phyloP scores from a whole-genome alignment of 768 basidiomycete genomes.

The Agrocybe chaxingu region DNA sequence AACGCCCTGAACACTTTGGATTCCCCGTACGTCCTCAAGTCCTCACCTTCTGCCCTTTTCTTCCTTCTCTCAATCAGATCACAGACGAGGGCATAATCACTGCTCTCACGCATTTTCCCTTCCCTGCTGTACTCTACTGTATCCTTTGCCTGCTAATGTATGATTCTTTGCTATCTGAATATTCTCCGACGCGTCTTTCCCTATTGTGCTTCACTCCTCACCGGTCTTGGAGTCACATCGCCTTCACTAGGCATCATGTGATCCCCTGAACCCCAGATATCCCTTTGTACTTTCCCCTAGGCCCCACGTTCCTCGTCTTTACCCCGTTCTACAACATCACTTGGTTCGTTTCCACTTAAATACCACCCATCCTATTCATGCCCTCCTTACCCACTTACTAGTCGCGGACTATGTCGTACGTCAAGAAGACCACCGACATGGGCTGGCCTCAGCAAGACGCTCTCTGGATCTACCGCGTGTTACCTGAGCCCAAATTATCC shows the following conservation, averaged over 20 bases:
- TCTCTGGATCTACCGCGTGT: slow-evolving; percentile 32
- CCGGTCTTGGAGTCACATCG: no score
- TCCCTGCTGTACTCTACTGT: slow-evolving; percentile 9
- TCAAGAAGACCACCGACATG: slow-evolving; percentile 32
- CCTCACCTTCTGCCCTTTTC: neutral
- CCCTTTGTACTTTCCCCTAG: no score
- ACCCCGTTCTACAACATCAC: neutral
- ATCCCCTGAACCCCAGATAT: no score
- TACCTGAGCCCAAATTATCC: slow-evolving; percentile 39
- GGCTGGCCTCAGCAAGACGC: slow-evolving; percentile 28
- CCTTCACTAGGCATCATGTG: no score
- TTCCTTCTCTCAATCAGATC: neutral
- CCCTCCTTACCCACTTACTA: neutral
- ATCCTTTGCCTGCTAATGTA: slow-evolving; percentile 10
- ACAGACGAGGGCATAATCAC: slow-evolving; percentile 15
- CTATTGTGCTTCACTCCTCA: no score
- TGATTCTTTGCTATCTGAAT: neutral
- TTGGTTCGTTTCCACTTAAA: slow-evolving; percentile 6
- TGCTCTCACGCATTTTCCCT: slow-evolving; percentile 3
- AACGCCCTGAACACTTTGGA: slow-evolving; percentile 66
- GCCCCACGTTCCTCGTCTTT: neutral
- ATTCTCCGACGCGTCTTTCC: no score
- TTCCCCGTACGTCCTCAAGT: slow-evolving; percentile 15
- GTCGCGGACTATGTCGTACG: slow-evolving; percentile 2
- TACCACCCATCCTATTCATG: slow-evolving; percentile 4